Conservation (phyloP, 2,329 filamentous ascomycete species). For the Ilyonectria sp. region DNA sequence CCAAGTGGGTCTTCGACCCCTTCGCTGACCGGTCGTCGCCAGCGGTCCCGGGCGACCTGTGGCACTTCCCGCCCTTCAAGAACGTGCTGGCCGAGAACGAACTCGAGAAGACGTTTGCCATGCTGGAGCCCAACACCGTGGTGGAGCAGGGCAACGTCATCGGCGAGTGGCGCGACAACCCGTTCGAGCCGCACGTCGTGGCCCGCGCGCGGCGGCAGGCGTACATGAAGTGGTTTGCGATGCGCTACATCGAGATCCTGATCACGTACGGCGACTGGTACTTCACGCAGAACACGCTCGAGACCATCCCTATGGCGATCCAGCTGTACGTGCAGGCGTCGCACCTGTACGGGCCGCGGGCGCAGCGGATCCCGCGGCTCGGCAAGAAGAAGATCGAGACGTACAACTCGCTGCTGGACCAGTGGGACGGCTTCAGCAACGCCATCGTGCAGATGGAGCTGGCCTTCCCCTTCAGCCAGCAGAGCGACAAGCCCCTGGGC, state of each 20-base stretch:
- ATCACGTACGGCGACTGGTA: slow-evolving; percentile 30
- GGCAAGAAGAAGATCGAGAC: neutral
- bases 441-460: no score
- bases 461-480: neutral
- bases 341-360: slow-evolving; percentile 25
- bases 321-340: slow-evolving; percentile 32
- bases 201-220: slow-evolving; percentile 6
- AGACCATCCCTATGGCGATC: slow-evolving; percentile 28
- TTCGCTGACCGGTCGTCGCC: no score
- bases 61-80: no score
- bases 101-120: no score
- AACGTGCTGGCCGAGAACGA: no score
- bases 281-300: slow-evolving; percentile 26
- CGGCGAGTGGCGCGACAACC: neutral
- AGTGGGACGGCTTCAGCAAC: no score
- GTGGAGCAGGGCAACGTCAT: no score
- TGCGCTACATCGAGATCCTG: slow-evolving; percentile 30
- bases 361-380: neutral
- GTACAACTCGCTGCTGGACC: neutral
- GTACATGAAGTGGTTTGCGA: slow-evolving; percentile 31
- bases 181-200: neutral
- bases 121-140: no score
- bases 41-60: no score
- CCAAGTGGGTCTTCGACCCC: no score
- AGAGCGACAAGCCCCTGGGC: no score